These are phyloP conservation scores for Beta macrorhiza DNA, from an alignment of 179 eudicot species.

Conservation along the genomic window DNA sequence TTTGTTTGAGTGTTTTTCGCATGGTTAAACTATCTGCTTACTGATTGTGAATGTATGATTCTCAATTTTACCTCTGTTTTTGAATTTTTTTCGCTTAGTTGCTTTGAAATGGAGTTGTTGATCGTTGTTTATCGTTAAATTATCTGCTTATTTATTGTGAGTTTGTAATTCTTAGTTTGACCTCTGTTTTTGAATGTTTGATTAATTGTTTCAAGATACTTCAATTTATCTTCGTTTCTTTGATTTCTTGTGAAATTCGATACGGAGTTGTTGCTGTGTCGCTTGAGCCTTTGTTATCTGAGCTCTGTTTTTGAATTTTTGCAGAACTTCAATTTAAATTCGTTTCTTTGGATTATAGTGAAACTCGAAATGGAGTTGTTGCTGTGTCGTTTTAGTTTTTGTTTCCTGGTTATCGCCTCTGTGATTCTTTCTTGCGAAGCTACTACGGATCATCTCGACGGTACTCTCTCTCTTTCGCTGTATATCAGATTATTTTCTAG, in stretches of 20 bases:
- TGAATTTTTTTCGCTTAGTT: background rate
- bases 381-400: background rate
- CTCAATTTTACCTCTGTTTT: background rate
- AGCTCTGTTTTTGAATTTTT: background rate
- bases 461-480: constrained; percentile 19
- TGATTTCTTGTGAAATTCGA: background rate
- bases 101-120: background rate
- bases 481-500: no score
- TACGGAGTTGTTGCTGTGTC: background rate
- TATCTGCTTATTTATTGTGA: no score
- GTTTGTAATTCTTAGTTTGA: background rate
- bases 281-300: background rate
- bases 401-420: constrained; percentile 2
- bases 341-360: background rate
- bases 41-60: no score
- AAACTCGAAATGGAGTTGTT: constrained; percentile 13
- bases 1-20: background rate
- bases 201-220: no score
- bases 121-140: no score
- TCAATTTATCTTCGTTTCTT: background rate
- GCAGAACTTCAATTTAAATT: background rate
- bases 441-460: constrained; percentile 28
- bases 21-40: no score
- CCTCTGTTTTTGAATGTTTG: background rate
- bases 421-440: constrained; percentile 14